Evolutionary conservation across 2,329 filamentous ascomycete species (phyloP).

Genomic region (Botrytis byssoidea): DNA sequence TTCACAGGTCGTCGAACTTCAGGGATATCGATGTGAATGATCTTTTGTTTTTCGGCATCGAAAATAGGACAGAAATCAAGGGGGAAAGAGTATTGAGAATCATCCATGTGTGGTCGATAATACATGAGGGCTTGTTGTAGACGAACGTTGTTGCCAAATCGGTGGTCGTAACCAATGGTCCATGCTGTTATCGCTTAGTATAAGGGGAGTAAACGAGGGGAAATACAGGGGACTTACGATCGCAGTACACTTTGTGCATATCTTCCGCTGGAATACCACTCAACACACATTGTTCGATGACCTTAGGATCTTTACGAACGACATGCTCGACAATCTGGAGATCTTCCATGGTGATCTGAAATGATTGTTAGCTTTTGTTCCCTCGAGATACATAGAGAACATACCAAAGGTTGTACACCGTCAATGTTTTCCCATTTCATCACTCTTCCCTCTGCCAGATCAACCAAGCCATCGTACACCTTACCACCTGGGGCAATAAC

Average conservation of each 20-base stretch:
- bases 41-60: slow-evolving; percentile 72
- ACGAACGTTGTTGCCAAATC: slow-evolving; percentile 74
- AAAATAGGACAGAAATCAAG: slow-evolving; percentile 94
- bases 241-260: slow-evolving; percentile 95
- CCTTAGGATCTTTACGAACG: slow-evolving; percentile 73
- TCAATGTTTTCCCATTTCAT: slow-evolving; percentile 72
- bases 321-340: slow-evolving; percentile 76
- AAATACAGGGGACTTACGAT: slow-evolving; percentile 56
- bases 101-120: slow-evolving; percentile 80
- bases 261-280: slow-evolving; percentile 77
- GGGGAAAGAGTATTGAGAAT: slow-evolving; percentile 87
- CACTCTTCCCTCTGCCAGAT: slow-evolving; percentile 66
- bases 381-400: slow-evolving; percentile 29
- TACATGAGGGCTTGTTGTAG: slow-evolving; percentile 96
- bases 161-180: slow-evolving; percentile 93
- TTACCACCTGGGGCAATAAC: slow-evolving; percentile 76
- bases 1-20: slow-evolving; percentile 72
- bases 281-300: slow-evolving; percentile 86
- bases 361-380: slow-evolving; percentile 23
- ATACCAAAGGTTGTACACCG: slow-evolving; percentile 76
- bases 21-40: slow-evolving; percentile 62
- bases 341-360: slow-evolving; percentile 85
- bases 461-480: slow-evolving; percentile 79
- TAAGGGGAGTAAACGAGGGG: background rate
- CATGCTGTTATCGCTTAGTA: slow-evolving; percentile 56